phyloP scores from a whole-genome alignment of 2,329 filamentous ascomycete genomes.

The Colletotrichum nymphaeae region DNA sequence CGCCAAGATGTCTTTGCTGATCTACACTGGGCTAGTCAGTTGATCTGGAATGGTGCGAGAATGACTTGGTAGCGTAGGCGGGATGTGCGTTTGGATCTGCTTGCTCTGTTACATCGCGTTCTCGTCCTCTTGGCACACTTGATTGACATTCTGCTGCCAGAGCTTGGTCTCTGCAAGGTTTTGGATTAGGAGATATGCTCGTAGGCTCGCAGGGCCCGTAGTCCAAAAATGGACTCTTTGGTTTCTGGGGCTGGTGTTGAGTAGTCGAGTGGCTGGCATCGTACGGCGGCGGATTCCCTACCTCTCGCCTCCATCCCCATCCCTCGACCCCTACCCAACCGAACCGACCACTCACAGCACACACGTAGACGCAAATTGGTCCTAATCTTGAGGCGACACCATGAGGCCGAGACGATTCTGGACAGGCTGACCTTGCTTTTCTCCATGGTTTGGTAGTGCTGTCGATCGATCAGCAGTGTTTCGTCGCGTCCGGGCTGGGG shows the following conservation, averaged over 20 bases:
- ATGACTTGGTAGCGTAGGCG: neutral
- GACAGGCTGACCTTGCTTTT: neutral
- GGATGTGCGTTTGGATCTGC: constrained; percentile 12
- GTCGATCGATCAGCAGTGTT: constrained; percentile 35
- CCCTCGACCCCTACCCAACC: neutral
- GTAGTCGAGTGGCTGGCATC: neutral
- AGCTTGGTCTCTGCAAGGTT: neutral
- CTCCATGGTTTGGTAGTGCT: constrained; percentile 3
- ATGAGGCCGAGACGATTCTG: neutral
- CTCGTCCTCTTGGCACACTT: constrained; percentile 2
- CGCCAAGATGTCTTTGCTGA: constrained; percentile 13
- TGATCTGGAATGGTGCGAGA: neutral
- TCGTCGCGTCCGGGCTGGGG: constrained; percentile 34
- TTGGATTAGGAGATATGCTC: neutral
- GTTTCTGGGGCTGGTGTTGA: constrained; percentile 1
- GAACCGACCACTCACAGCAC: neutral
- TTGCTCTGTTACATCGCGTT: neutral
- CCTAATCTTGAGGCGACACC: neutral
- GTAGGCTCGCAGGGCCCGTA: neutral
- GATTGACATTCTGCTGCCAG: neutral
- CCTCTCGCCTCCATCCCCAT: neutral
- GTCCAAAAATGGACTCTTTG: neutral
- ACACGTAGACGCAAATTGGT: neutral
- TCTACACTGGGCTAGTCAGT: constrained; percentile 5
- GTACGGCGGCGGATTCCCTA: neutral